Conservation (phyloP, 805 yeast species). For the Candida wancherniae region DNA sequence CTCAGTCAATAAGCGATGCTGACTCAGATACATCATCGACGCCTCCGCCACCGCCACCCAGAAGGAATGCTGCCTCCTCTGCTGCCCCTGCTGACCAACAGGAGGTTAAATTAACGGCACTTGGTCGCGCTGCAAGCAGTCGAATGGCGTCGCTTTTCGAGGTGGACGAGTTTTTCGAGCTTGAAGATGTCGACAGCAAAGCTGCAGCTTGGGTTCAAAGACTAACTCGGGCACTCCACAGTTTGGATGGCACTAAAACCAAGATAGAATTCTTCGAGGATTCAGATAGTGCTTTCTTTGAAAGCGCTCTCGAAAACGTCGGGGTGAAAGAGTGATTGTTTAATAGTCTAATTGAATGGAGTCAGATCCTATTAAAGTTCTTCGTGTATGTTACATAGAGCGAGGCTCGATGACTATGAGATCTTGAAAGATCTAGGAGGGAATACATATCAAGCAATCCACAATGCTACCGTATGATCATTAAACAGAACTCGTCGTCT, state of each 20-base stretch:
- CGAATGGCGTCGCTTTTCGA: slow-evolving; percentile 21
- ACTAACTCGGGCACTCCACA: slow-evolving; percentile 25
- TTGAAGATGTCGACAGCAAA: slow-evolving; percentile 32
- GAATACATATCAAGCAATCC: slow-evolving; percentile 4
- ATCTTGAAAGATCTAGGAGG: slow-evolving; percentile 7
- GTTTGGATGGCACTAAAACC: slow-evolving; percentile 25
- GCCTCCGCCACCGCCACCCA: slow-evolving; percentile 14
- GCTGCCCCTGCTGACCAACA: no score
- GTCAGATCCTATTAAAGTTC: no score
- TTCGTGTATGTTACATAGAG: neutral
- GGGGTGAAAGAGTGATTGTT: no score
- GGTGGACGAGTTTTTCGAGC: slow-evolving; percentile 24
- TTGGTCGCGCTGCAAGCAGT: no score
- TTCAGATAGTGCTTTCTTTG: slow-evolving; percentile 32
- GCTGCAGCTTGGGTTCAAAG: slow-evolving; percentile 38
- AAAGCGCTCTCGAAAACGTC: slow-evolving; percentile 15
- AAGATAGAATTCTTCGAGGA: slow-evolving; percentile 30
- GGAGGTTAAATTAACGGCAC: no score
- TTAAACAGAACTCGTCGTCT: no score
- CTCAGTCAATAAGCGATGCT: no score
- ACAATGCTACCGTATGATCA: slow-evolving; percentile 5
- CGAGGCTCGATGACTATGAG: slow-evolving; percentile 1
- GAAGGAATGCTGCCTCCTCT: slow-evolving; percentile 4
- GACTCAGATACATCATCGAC: no score
- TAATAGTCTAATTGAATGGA: no score